These are phyloP conservation scores for Sporobolomyces pararoseus DNA, from an alignment of 768 basidiomycete species.

Conservation along the genomic window DNA sequence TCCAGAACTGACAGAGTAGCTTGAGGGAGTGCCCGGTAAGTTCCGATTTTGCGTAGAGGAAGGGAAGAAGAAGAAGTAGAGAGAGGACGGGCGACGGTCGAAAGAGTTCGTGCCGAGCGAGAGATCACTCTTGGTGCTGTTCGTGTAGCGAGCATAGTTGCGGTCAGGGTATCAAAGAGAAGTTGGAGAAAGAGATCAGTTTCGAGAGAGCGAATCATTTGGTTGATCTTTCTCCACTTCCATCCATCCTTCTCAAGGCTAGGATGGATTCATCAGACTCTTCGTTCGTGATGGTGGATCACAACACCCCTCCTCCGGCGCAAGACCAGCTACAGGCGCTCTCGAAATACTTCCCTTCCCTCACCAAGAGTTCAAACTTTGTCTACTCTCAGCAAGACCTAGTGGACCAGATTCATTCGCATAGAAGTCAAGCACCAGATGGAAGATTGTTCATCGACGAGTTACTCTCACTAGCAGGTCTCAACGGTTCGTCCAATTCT, in stretches of 20 bases:
- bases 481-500: too few relatives aligned
- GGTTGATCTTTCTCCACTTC: neutral
- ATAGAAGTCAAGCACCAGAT: slow-evolving; percentile 9
- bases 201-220: neutral
- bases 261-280: slow-evolving; percentile 7
- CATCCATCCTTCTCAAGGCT: neutral
- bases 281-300: slow-evolving; percentile 24
- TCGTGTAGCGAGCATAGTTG: slow-evolving; percentile 22
- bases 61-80: neutral
- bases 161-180: too few relatives aligned
- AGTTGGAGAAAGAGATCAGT: neutral
- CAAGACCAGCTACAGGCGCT: neutral
- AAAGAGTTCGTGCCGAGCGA: slow-evolving; percentile 15
- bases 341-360: neutral
- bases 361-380: neutral
- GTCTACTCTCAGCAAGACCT: neutral
- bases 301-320: neutral
- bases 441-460: slow-evolving; percentile 24
- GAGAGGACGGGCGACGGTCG: neutral
- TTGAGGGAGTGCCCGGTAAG: slow-evolving; percentile 9
- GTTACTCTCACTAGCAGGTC: neutral
- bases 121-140: slow-evolving; percentile 9
- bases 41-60: neutral
- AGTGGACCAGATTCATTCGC: neutral
- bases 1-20: slow-evolving; percentile 1